Evolutionary conservation across 1,139 yeast species (phyloP).

Genomic region (Suhomyces terraborum): DNA sequence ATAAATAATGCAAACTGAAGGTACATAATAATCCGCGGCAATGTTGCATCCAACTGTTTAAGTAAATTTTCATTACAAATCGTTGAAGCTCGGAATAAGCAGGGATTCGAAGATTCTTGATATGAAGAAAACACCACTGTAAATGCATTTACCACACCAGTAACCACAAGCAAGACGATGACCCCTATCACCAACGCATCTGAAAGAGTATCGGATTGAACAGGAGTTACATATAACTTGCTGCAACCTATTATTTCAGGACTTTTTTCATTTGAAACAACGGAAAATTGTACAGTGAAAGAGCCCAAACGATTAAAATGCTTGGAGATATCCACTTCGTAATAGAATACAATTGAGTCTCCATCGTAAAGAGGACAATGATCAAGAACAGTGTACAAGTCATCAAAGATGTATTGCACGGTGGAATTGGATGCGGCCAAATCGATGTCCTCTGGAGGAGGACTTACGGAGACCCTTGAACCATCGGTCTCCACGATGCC

Average conservation of each 20-base stretch:
- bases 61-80: conserved; percentile 61
- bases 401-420: conserved; percentile 28
- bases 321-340: conserved; percentile 38
- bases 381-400: conserved; percentile 30
- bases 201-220: conserved; percentile 34
- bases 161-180: conserved; percentile 40
- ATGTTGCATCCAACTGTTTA: conserved; percentile 58
- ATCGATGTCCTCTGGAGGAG: conserved; percentile 2
- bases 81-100: conserved; percentile 58
- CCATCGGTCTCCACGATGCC: too few species aligned
- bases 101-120: conserved; percentile 63
- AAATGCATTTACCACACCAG: conserved; percentile 45
- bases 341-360: conserved; percentile 42
- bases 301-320: conserved; percentile 45
- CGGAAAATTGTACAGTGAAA: conserved; percentile 39
- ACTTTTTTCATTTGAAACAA: conserved; percentile 39
- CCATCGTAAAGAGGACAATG: conserved; percentile 47
- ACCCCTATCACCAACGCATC: conserved; percentile 43
- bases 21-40: conserved; percentile 50
- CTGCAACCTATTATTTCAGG: conserved; percentile 51
- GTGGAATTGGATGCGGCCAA: conserved; percentile 23
- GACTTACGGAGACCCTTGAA: too few species aligned
- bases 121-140: conserved; percentile 56
- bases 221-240: conserved; percentile 53
- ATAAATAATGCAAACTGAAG: conserved; percentile 61